Evolutionary conservation across 768 basidiomycete genomes (phyloP), one percentile per base, ranked within the genome.

Genomic region (Tylopilus plumbeoviolaceoides): DNA sequence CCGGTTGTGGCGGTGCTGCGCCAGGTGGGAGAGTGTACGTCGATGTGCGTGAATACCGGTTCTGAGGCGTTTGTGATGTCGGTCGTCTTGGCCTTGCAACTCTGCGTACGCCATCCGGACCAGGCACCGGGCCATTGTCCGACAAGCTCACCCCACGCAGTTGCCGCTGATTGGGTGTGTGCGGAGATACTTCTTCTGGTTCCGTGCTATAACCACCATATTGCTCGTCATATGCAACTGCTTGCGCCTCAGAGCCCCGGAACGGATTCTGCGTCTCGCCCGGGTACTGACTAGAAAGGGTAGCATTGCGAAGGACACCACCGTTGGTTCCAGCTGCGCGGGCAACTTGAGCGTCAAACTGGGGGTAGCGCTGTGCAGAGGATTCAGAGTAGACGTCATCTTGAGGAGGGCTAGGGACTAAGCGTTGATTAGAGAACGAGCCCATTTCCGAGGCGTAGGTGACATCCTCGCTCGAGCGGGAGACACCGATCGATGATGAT

Each of bases 71-170:
- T 61, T 86, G 84, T 30, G 86, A 82, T 25, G 80, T 74, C 14
- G 84, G 78, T 42, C 88, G 74, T 59, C 84, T 76, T 9, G 78
- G 82, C 61, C 89, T 75, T 44, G 89, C 80, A 25, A 95, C 88
- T 52, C 92, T 73, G 38, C 91, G 80, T 25, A 93, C 92, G 48
- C 87, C 86, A 17, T 88, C 84, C 9, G 83, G 79, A 33, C 80
- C 80, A 38, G 89, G 85, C 2, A 94, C 88, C 36, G 91, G 91
- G 14, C 95, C 95, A 61, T 81, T 73, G 59, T 98, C 95, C 50
- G 80, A 81, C 51, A 98, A 70, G 42, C 85, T 85, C 44, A 97
- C 78, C 21, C 94, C 91, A 11, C 89, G 80, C 6, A 70, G 65
- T 45, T 59, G 61, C 44, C 60, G 60, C 18, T 44, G 58, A 31